These are phyloP conservation scores for Remersonia thermophila DNA, from an alignment of 2,329 filamentous ascomycete species.

Conservation along the genomic window DNA sequence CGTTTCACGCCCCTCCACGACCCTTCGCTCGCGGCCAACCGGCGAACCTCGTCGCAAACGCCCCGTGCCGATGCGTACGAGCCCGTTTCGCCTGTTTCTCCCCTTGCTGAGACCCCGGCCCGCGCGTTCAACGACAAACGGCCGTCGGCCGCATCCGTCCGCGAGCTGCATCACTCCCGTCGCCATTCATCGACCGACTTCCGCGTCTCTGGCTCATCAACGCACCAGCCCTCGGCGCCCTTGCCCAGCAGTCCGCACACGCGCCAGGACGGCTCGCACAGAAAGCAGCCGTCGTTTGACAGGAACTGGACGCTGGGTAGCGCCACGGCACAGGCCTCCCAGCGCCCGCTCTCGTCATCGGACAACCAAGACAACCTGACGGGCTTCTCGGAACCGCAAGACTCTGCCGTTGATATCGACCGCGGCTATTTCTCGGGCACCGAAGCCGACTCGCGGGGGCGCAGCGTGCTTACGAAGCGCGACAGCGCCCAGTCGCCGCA, in stretches of 20 bases:
- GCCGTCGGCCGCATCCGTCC: conserved; percentile 70
- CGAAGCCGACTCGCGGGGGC: conserved; percentile 63
- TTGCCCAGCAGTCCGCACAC: conserved; percentile 31
- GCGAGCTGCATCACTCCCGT: conserved; percentile 71
- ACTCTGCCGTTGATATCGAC: conserved; percentile 54
- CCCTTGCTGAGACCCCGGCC: conserved; percentile 33
- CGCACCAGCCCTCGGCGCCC: conserved; percentile 29
- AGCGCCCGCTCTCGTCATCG: conserved; percentile 40
- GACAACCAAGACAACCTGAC: conserved; percentile 34
- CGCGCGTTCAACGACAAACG: conserved; percentile 41
- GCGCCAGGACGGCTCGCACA: conserved; percentile 33
- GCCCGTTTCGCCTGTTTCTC: conserved; percentile 29
- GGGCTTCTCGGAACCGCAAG: conserved; percentile 29
- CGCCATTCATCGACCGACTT: conserved; percentile 82
- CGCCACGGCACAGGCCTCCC: conserved; percentile 27
- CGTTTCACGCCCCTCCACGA: conserved; percentile 31
- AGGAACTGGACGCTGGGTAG: conserved; percentile 55
- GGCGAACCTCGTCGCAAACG: conserved; percentile 35
- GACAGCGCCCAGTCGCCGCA: conserved; percentile 46
- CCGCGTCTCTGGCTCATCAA: conserved; percentile 29
- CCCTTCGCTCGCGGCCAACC: conserved; percentile 35
- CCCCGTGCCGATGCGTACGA: conserved; percentile 24
- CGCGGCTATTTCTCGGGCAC: conserved; percentile 88
- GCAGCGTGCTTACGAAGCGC: conserved; percentile 73
- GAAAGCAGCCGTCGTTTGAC: conserved; percentile 58